These are phyloP conservation scores for Vigna angularis DNA, from an alignment of 306 rosid genomes.

Conservation along the genomic window DNA sequence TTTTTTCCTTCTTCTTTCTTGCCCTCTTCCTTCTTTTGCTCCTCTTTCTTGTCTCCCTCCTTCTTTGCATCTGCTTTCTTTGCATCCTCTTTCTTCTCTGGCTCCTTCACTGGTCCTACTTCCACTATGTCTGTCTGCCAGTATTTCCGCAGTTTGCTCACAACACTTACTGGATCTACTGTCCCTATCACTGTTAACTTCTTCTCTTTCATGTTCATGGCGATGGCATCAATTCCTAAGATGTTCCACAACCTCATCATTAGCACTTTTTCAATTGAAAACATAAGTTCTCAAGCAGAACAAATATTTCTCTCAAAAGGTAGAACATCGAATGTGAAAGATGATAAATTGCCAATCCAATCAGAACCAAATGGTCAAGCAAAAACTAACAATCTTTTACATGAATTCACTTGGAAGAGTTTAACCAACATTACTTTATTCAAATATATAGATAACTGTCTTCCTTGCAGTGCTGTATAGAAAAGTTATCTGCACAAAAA, in stretches of 20 bases:
- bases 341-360: constrained; percentile 5
- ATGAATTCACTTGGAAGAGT: constrained; percentile 3
- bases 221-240: constrained; percentile 84
- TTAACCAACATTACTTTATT: neutral
- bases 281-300: constrained; percentile 4
- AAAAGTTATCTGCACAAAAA: neutral
- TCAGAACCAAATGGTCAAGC: constrained; percentile 5
- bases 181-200: constrained; percentile 85
- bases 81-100: constrained; percentile 78
- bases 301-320: neutral
- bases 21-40: constrained; percentile 54
- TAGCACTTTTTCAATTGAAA: neutral
- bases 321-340: constrained; percentile 3
- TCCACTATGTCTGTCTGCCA: constrained; percentile 69
- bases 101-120: constrained; percentile 89
- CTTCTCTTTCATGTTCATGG: constrained; percentile 92
- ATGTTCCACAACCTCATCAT: constrained; percentile 10
- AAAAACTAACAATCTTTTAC: neutral
- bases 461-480: neutral
- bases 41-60: constrained; percentile 67
- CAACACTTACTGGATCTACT: constrained; percentile 83
- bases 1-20: constrained; percentile 63
- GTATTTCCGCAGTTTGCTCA: constrained; percentile 79
- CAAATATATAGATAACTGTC: neutral
- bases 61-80: constrained; percentile 76